Conservation (phyloP, 2,329 filamentous ascomycete species). For the Tolypocladium pustulatum region DNA sequence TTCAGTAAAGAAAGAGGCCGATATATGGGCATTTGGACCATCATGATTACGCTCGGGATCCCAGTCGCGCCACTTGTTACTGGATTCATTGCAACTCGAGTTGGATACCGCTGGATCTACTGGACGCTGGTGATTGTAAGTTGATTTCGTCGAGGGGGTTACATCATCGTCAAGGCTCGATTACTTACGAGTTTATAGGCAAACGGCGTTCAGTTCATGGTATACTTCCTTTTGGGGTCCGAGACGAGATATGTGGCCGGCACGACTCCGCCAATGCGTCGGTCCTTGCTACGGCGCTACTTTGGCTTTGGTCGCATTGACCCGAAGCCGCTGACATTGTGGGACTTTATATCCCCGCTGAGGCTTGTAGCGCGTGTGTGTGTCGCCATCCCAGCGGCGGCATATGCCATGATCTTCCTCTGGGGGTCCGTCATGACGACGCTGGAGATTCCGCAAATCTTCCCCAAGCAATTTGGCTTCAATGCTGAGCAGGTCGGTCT, state of each 20-base stretch:
- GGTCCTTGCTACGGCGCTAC: not conserved
- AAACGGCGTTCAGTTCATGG: conserved; percentile 8
- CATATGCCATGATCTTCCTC: conserved; percentile 47
- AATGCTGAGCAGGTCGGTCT: conserved; percentile 47
- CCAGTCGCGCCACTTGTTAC: conserved; percentile 24
- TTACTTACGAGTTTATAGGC: conserved; percentile 1
- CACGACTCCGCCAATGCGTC: not conserved
- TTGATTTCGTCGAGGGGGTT: not conserved
- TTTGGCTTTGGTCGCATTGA: conserved; percentile 8
- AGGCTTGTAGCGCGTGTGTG: not conserved
- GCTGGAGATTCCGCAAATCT: conserved; percentile 49
- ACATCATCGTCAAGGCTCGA: not conserved
- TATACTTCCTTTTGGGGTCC: conserved; percentile 8
- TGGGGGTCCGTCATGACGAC: conserved; percentile 28
- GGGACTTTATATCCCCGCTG: conserved; percentile 9
- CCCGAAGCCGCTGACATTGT: conserved; percentile 1
- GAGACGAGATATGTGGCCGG: conserved; percentile 9
- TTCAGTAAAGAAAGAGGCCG: conserved; percentile 6
- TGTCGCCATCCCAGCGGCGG: conserved; percentile 26
- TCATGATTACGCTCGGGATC: conserved; percentile 11
- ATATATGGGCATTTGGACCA: conserved; percentile 10
- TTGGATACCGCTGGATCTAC: conserved; percentile 48
- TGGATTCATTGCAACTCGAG: conserved; percentile 36
- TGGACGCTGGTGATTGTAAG: conserved; percentile 43
- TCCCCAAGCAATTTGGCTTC: conserved; percentile 43